Base-by-base conservation (phyloP, 306 rosid genomes). In the Pterocarpus santalinus region DNA sequence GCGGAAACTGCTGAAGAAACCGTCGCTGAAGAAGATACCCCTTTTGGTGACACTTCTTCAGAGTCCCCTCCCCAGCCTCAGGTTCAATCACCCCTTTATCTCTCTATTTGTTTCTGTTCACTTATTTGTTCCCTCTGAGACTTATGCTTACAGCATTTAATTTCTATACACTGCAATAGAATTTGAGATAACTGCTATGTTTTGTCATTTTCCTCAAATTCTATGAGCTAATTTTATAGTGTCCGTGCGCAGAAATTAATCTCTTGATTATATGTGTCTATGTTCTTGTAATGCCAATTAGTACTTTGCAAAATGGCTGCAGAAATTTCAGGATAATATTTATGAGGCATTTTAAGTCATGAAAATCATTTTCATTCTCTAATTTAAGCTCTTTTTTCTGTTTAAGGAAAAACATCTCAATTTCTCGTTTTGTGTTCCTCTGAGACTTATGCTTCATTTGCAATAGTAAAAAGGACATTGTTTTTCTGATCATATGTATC, bases 11-110 rank as follows among this genome's bases (percentile, higher is more conserved):
- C 84, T 58, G 88, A 87, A 36, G 66, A 87, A 51, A 43, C 72
- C 2, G 82, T 85, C 56, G 82, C 87, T 66, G 90, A 91, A 52
- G 80, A 89, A 10, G 41, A 51, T 15, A 65, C 86, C 11, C 38
- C 69, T 15, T 76, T 58, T 5, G 82, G 61, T 51, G 78, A 62
- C 28, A 62, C 81, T 67, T 14, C 63, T 60, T 15, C 64, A 5
- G 78, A 76, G 49, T 61, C 80, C 36, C 52, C 81, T 77, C 85
- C 73, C 2, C 80, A 63, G 44, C 72, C 75, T 3, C 85, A 87
- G 92, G 92, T 90, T 16, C 32, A 4, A 17, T 49, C 64, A 77
- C 46, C 49, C 17, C 4, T 7, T 17, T 56, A 2, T 63, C 39
- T 14, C 56, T 16, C 32, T 38, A 46, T 22, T 15, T n/a, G 0